Evolutionary conservation across 768 basidiomycete genomes (phyloP).

Genomic region (Trametopsis cervina): DNA sequence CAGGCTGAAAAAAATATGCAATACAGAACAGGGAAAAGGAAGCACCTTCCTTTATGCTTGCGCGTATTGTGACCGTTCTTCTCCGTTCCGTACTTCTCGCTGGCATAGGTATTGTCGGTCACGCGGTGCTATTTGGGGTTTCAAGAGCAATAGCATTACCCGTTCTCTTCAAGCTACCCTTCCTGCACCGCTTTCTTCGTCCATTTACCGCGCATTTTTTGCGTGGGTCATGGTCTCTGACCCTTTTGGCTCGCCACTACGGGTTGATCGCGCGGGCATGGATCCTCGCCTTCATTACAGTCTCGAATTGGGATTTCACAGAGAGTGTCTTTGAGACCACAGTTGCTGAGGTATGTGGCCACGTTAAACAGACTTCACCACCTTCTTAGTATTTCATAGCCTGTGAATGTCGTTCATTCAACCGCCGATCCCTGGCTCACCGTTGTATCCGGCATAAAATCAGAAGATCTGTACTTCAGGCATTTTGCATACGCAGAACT

Average conservation of each 20-base stretch:
- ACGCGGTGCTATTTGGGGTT: slow-evolving; percentile 40
- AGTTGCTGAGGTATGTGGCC: slow-evolving; percentile 43
- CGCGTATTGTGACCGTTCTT: slow-evolving; percentile 12
- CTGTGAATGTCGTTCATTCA: slow-evolving; percentile 35
- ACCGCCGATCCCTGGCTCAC: slow-evolving; percentile 48
- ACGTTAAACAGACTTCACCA: not conserved
- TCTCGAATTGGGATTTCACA: slow-evolving; percentile 57
- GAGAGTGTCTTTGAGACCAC: slow-evolving; percentile 54
- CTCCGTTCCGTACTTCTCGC: slow-evolving; percentile 23
- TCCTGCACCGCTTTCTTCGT: slow-evolving; percentile 41
- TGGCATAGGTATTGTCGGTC: slow-evolving; percentile 29
- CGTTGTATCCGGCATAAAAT: slow-evolving; percentile 59
- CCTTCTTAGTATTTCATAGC: slow-evolving; percentile 26
- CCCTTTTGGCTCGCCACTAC: slow-evolving; percentile 41
- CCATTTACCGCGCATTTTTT: slow-evolving; percentile 63
- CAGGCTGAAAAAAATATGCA: not conserved
- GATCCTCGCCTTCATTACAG: slow-evolving; percentile 43
- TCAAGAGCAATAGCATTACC: slow-evolving; percentile 44
- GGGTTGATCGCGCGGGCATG: slow-evolving; percentile 41
- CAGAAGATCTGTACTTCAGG: slow-evolving; percentile 41
- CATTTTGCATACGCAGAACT: slow-evolving; percentile 68
- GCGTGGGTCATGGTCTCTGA: slow-evolving; percentile 45
- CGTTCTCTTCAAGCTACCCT: slow-evolving; percentile 45
- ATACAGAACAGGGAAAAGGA: not conserved
- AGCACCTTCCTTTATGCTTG: slow-evolving; percentile 11